These are phyloP conservation scores for Blastomyces gilchristii DNA, from an alignment of 2,329 filamentous ascomycete genomes.

Conservation along the genomic window DNA sequence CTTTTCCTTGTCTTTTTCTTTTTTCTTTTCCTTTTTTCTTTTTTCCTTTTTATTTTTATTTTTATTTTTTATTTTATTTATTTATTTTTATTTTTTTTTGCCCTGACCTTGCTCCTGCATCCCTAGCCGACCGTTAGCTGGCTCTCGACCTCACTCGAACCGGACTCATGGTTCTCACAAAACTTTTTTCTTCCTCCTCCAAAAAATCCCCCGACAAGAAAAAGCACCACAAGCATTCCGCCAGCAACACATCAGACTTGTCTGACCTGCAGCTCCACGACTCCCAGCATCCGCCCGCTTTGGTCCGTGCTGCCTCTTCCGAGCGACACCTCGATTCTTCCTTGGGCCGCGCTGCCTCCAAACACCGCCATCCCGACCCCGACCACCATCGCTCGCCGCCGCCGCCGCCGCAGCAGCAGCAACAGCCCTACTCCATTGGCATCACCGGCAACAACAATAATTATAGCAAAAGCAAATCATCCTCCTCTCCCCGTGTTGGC, in stretches of 20 bases:
- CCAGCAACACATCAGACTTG: constrained; percentile 10
- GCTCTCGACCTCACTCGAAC: constrained; percentile 6
- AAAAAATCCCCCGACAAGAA: constrained; percentile 18
- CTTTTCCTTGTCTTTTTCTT: constrained; percentile 7
- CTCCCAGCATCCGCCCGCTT: constrained; percentile 7
- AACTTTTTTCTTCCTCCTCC: constrained; percentile 29
- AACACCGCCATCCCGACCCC: constrained; percentile 3
- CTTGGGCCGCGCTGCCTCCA: background rate
- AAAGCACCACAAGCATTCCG: constrained; percentile 18
- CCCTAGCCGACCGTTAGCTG: background rate
- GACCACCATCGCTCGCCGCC: constrained; percentile 1
- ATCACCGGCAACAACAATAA: background rate
- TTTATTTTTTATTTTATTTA: too few relatives aligned
- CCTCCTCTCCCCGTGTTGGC: constrained; percentile 6
- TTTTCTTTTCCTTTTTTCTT: constrained; percentile 10
- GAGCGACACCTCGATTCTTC: background rate
- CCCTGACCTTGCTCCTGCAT: background rate
- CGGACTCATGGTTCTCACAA: constrained; percentile 28
- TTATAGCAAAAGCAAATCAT: constrained; percentile 11
- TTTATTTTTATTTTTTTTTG: constrained; percentile 2
- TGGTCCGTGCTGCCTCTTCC: constrained; percentile 4
- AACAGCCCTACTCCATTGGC: constrained; percentile 3
- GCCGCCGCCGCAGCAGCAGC: background rate
- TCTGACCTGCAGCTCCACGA: constrained; percentile 4
- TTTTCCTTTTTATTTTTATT: constrained; percentile 2